A percentile compares a stretch with the other conserved stretches of the same genome.
Conservation (phyloP, 1,284 basidiomycete genomes). For the Leccinum angustisporum region DNA sequence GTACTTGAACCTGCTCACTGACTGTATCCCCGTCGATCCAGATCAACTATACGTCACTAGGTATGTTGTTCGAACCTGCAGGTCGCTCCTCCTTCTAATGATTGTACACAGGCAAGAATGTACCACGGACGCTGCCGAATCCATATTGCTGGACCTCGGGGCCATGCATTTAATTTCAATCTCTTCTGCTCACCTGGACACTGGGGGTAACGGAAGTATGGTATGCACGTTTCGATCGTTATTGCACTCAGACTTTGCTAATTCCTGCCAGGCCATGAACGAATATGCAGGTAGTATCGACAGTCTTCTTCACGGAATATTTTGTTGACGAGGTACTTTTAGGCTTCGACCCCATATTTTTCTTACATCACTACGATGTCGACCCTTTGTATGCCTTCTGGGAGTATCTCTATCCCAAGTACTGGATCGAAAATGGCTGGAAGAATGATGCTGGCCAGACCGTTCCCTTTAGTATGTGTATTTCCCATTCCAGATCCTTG, state of each 20-base stretch:
- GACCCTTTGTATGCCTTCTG: conserved; percentile 23
- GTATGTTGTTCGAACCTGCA: conserved; percentile 29
- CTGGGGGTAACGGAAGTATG: conserved; percentile 17
- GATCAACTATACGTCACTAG: conserved; percentile 51
- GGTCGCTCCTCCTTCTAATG: neutral
- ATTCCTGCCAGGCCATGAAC: conserved; percentile 4
- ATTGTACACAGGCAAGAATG: neutral
- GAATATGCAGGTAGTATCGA: conserved; percentile 17
- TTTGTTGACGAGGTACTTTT: neutral
- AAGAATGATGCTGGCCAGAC: conserved; percentile 1
- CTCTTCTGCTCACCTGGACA: conserved; percentile 41
- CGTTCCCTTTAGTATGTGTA: conserved; percentile 11
- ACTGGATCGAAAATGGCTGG: conserved; percentile 20
- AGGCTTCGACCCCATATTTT: conserved; percentile 21
- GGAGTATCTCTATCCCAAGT: conserved; percentile 20
- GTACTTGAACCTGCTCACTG: conserved; percentile 50
- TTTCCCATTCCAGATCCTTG: neutral
- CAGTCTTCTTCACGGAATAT: neutral
- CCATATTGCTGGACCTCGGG: conserved; percentile 49
- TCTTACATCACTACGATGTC: conserved; percentile 21
- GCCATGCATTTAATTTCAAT: conserved; percentile 53
- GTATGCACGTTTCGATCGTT: conserved; percentile 1
- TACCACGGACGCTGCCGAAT: conserved; percentile 42
- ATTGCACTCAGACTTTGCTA: neutral
- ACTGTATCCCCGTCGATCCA: conserved; percentile 49